Base-by-base conservation (phyloP, 768 basidiomycete genomes). In the Exsudoporus frostii region DNA sequence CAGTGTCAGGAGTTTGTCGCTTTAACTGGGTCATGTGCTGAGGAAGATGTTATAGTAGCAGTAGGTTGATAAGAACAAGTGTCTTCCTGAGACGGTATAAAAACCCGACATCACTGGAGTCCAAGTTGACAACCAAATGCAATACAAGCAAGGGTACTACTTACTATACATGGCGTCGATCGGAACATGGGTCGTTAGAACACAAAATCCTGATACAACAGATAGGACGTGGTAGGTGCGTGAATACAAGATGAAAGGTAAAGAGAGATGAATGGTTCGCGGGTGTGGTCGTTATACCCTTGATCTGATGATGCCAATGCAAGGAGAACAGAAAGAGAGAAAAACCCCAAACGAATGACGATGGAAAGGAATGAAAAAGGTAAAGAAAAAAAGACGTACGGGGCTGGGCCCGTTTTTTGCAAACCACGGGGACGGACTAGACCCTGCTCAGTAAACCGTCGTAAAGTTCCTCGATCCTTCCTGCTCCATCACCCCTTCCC, bases 381-480 rank as follows among this genome's bases (percentile, higher is more conserved):
- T 5, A 3, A 3, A 10, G 40, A 45, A 43, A 55, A 42, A 34
- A 9, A 2, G 39, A 45, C 33, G 20, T 45, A 41, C 44, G 27
- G 42, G 37, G 40, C 6, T 11, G 38, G 36, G 14, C 32, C 36
- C 55, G 15, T 48, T 54, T 55, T 50, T 58, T 38, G 33, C 49
- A 40, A 39, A 46, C 33, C 47, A 29, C 13, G 6, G 10, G 17
- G 15, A 33, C n/a, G 14, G 33, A 8, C 32, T 27, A 42, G n/a
- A 40, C 38, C 44, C 14, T 24, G 47, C 22, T 69, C 55, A 82
- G 57, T 79, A 83, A 42, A 64, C 72, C 47, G 74, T 76, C 43
- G 83, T 84, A 66, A 85, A 85, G 68, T 85, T 83, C 62, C 81
- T 73, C 53, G 74, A 77, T 7, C 66, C 61, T 57, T 84, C 79